Evolutionary conservation across 2,329 filamentous ascomycete genomes (phyloP), one percentile per base, ranked within the genome.

Genomic region (Xylariaceae sp.): DNA sequence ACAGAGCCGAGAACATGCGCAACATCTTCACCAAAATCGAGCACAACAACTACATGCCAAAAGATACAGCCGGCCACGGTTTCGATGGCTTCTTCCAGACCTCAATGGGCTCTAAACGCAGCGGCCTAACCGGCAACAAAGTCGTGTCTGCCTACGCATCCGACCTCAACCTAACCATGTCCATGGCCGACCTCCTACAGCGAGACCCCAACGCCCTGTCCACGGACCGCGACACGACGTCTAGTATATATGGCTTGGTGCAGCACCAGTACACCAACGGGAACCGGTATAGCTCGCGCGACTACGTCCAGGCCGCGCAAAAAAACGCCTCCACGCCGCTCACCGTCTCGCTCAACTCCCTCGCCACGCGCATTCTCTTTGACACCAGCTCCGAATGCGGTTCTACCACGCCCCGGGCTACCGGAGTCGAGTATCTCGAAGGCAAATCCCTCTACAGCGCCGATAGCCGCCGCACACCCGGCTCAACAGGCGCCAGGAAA

Each of bases 281-380:
- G 12, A 23, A 33, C 11, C 59, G 63, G 24, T 65, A 72, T 29
- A 83, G 80, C 51, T 75, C 81, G 36, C 81, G 75, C 65, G 82
- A 83, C 53, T 79, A 76, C 67, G 82, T 79, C 50, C 26, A 78
- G 70, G 57, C 82, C 60, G 48, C 74, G 75, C 64, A 78, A 69
- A 60, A 80, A 68, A 7, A 76, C 75, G 51, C 80, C 67, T 56
- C 75, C 69, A 48, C 82, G 75, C 1, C 78, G 74, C 50, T 81
- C 68, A 63, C 74, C 65, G 36, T 65, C n/a, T 61, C 60, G 14
- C 43, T 65, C 19, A 58, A 65, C 4, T 62, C 61, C 0, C 53
- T 65, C 12, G 63, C 58, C 8, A 65, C 61, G 4, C 56, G 61
- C 12, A 33, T 65, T n/a, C 49, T 60, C 12, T 65, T 65, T 28